Conservation (phyloP, 1,139 yeast genomes). For the Candida pseudoviswanathii region DNA sequence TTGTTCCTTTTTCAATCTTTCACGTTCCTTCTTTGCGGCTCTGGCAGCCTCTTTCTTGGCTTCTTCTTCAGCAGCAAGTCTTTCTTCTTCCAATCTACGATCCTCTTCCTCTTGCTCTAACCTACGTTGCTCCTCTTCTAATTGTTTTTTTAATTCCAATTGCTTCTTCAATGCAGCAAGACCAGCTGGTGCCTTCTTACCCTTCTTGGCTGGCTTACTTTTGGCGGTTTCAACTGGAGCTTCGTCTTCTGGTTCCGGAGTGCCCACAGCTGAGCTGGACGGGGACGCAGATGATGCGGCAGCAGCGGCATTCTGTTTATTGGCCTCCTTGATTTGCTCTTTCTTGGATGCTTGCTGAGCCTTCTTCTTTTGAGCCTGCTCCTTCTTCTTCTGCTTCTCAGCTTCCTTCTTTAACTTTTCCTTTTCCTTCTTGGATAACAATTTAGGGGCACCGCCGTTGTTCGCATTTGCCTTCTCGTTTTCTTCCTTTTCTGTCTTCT, state of each 20-base stretch:
- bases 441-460: conserved; percentile 55
- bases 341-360: conserved; percentile 60
- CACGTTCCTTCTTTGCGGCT: conserved; percentile 79
- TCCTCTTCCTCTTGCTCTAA: conserved; percentile 73
- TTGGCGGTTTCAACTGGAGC: conserved; percentile 19
- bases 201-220: conserved; percentile 49
- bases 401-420: conserved; percentile 97
- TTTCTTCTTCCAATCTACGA: conserved; percentile 61
- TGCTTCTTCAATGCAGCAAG: conserved; percentile 81
- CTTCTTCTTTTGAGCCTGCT: conserved; percentile 85
- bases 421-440: conserved; percentile 94
- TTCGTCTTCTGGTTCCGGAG: conserved; percentile 38
- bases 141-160: conserved; percentile 81
- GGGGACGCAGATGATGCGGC: conserved; percentile 41
- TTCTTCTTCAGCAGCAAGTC: conserved; percentile 63
- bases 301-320: conserved; percentile 57
- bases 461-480: conserved; percentile 47
- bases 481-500: conserved; percentile 62
- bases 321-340: conserved; percentile 65
- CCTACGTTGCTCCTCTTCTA: conserved; percentile 70
- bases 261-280: conserved; percentile 32
- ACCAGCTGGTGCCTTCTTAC: conserved; percentile 76
- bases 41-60: conserved; percentile 68
- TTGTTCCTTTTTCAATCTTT: conserved; percentile 74
- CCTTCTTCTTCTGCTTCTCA: conserved; percentile 93